Conservation (phyloP, 768 basidiomycete species). For the Lentinus brumalis region DNA sequence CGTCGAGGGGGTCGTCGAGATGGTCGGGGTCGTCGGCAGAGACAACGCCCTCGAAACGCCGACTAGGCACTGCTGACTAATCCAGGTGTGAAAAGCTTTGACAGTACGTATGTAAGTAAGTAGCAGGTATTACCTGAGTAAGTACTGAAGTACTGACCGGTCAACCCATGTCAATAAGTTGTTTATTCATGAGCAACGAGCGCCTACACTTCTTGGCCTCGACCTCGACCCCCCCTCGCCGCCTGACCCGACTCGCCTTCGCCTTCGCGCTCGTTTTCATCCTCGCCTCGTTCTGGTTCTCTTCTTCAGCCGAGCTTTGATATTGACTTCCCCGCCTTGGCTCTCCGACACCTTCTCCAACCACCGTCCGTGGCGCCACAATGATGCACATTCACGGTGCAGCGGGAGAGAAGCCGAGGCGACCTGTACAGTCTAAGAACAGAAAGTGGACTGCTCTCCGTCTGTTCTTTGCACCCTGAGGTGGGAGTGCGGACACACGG, state of each 20-base stretch:
- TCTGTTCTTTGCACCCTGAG: too few relatives aligned
- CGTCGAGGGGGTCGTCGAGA: background rate
- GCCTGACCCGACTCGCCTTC: background rate
- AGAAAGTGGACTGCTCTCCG: constrained; percentile 67
- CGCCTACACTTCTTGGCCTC: constrained; percentile 7
- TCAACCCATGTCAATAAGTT: too few relatives aligned
- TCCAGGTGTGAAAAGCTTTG: too few relatives aligned
- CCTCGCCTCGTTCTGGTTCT: background rate
- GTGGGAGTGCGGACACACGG: too few relatives aligned
- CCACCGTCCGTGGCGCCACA: background rate
- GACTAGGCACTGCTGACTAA: background rate
- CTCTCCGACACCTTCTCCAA: background rate
- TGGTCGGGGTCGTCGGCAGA: constrained; percentile 16
- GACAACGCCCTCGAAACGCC: constrained; percentile 1
- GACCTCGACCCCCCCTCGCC: background rate
- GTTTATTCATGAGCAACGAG: background rate
- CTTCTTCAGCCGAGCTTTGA: too few relatives aligned
- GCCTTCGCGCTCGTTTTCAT: too few relatives aligned
- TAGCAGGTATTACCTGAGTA: background rate
- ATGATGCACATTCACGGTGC: constrained; percentile 25
- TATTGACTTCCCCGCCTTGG: too few relatives aligned
- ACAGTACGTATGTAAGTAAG: too few relatives aligned
- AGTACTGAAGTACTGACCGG: background rate
- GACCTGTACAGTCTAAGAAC: constrained; percentile 48
- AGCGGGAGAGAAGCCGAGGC: constrained; percentile 23